Percentiles rank a stretch among this genome's conserved stretches.
Evolutionary conservation across 495 filamentous ascomycete species (phyloP).

Genomic region (Neurospora sp.): DNA sequence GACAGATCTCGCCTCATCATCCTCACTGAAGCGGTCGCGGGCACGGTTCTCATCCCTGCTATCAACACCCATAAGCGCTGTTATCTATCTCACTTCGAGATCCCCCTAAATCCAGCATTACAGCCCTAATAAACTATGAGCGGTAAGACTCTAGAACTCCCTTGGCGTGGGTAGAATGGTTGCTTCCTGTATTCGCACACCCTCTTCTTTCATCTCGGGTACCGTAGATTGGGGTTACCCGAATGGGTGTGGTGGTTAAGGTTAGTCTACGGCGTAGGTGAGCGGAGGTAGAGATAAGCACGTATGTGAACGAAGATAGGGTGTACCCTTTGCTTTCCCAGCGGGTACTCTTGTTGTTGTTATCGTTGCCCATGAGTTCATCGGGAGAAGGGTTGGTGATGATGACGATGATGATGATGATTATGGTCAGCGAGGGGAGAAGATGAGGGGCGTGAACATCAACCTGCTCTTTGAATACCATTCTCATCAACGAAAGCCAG

Average conservation of each 20-base stretch:
- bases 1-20: neutral
- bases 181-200: neutral
- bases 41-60: neutral
- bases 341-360: neutral
- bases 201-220: neutral
- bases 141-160: neutral
- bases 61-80: neutral
- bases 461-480: neutral
- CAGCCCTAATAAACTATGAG: neutral
- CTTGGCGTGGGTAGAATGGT: neutral
- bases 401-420: neutral
- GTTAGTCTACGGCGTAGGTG: neutral
- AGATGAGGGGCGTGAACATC: neutral
- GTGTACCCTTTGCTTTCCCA: neutral
- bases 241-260: neutral
- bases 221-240: neutral
- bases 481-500: neutral
- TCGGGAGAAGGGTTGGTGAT: neutral
- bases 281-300: neutral
- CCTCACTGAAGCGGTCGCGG: neutral
- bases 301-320: neutral
- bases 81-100: neutral
- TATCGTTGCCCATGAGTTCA: neutral
- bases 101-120: neutral
- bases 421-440: neutral